phyloP scores from a whole-genome alignment of 306 rosid genomes.

The Lathyrus aphaca region DNA sequence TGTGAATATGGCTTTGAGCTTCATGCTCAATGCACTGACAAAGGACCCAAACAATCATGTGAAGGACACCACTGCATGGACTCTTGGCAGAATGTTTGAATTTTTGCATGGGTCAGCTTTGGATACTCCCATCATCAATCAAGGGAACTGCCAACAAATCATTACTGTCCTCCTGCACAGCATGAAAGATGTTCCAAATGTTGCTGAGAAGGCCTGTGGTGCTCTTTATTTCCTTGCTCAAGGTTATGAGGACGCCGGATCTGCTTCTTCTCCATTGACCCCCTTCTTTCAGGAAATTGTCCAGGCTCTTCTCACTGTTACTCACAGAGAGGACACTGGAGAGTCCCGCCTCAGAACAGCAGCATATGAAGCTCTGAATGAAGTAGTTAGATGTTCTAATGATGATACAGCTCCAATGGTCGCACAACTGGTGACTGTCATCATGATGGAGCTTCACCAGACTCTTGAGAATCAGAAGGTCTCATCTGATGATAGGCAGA shows the following conservation, averaged over 20 bases:
- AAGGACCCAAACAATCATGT: constrained; percentile 87
- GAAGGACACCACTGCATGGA: constrained; percentile 98
- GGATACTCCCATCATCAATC: constrained; percentile 80
- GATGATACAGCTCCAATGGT: constrained; percentile 89
- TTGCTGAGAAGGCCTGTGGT: constrained; percentile 98
- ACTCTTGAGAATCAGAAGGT: constrained; percentile 75
- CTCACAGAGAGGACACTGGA: constrained; percentile 88
- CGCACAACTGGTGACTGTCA: constrained; percentile 71
- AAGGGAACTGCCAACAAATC: constrained; percentile 77
- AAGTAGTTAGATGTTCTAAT: constrained; percentile 91
- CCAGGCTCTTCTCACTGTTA: constrained; percentile 72
- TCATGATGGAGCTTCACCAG: constrained; percentile 80
- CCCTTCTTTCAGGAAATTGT: constrained; percentile 82
- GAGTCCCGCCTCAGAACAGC: constrained; percentile 95
- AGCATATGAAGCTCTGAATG: constrained; percentile 90
- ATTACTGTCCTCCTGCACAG: constrained; percentile 79
- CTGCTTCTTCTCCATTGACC: constrained; percentile 68
- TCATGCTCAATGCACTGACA: constrained; percentile 80
- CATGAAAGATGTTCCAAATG: constrained; percentile 93
- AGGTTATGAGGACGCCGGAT: constrained; percentile 83
- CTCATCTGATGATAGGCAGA: constrained; percentile 79
- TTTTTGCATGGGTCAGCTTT: constrained; percentile 85
- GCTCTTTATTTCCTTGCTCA: constrained; percentile 94
- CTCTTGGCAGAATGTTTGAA: constrained; percentile 93
- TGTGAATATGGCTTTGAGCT: constrained; percentile 73